Percentiles rank a stretch among this genome's conserved stretches.
Conservation (phyloP, 2,329 filamentous ascomycete species). For the Stemphylium beticola region DNA sequence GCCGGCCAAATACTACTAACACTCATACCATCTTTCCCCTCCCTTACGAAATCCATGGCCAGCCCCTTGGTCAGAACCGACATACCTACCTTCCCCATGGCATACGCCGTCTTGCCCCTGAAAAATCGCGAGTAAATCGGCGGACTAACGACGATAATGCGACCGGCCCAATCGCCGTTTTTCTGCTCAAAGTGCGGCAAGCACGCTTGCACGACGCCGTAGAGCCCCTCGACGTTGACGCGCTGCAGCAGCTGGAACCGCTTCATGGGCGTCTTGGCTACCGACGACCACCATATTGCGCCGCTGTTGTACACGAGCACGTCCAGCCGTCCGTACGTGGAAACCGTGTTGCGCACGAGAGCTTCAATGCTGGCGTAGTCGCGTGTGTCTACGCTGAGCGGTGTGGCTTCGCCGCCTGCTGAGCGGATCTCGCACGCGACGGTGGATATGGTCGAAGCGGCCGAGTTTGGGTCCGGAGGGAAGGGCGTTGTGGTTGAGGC, state of each 20-base stretch:
- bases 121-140: slow-evolving; percentile 88
- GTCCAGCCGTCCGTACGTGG: slow-evolving; percentile 69
- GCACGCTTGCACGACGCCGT: slow-evolving; percentile 71
- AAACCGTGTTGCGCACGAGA: slow-evolving; percentile 65
- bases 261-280: slow-evolving; percentile 74
- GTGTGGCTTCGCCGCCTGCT: slow-evolving; percentile 67
- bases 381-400: slow-evolving; percentile 74
- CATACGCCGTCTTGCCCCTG: slow-evolving; percentile 83
- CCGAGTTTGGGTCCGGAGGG: slow-evolving; percentile 78
- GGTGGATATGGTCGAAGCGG: slow-evolving; percentile 77
- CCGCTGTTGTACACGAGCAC: slow-evolving; percentile 83
- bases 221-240: slow-evolving; percentile 70
- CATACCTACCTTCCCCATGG: slow-evolving; percentile 80
- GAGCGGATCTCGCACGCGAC: slow-evolving; percentile 75
- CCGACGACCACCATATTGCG: slow-evolving; percentile 82
- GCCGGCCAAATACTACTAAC: slow-evolving; percentile 86
- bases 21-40: slow-evolving; percentile 71
- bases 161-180: slow-evolving; percentile 59
- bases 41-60: slow-evolving; percentile 78
- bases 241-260: slow-evolving; percentile 69
- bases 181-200: slow-evolving; percentile 69
- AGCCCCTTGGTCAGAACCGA: slow-evolving; percentile 80
- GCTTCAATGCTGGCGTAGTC: slow-evolving; percentile 65
- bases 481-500: slow-evolving; percentile 64
- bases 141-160: slow-evolving; percentile 80